Base-by-base conservation (phyloP, 306 rosid genomes). In the Clitoria ternatea region DNA sequence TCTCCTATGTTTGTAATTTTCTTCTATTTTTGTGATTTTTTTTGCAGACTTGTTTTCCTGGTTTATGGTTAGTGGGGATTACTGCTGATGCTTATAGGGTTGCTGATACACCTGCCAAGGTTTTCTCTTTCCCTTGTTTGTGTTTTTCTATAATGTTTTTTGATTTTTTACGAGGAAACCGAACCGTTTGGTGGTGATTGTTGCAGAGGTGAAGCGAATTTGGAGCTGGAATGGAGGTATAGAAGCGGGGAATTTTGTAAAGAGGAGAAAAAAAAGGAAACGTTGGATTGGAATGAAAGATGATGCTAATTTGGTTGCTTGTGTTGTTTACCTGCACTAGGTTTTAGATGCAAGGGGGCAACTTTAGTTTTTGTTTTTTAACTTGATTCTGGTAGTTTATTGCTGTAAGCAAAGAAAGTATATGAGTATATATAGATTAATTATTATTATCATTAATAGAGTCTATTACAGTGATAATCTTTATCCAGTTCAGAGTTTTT, bases 11-110 rank as follows among this genome's bases (percentile, higher is more conserved):
- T 17, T 19, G 15, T 61, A 60, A 24, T 1, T 18, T 18, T 52
- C 18, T 1, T 11, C 17, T 40, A 5, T 5, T 40, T 4, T 40
- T 62, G 6, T 12, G 12, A 3, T 0, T 42, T 13, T 11, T 56
- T 22, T 85, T 77, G 35, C 87, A 94, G 99, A 23, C 26, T 26
- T 49, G 83, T 77, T 74, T 94, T 91, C 75, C 99, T 13, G 99
- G 96, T 14, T 82, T 91, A 50, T 94, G 99, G 99, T 49, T 94
- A 76, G 96, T 86, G 42, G 99, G 99, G 59, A 44, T 76, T 17
- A 81, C 88, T 11, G 95, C 92, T 0, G 97, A 94, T 47, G 72
- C 90, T 53, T 91, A 83, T 42, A 83, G 85, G 37, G 74, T 73
- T 7, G 72, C 89, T 13, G 96, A 91, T 50, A 68, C 92, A 69